A percentile compares a stretch with the other conserved stretches of the same genome.
phyloP scores from a whole-genome alignment of 345 rosid genomes.

The Populus alba region DNA sequence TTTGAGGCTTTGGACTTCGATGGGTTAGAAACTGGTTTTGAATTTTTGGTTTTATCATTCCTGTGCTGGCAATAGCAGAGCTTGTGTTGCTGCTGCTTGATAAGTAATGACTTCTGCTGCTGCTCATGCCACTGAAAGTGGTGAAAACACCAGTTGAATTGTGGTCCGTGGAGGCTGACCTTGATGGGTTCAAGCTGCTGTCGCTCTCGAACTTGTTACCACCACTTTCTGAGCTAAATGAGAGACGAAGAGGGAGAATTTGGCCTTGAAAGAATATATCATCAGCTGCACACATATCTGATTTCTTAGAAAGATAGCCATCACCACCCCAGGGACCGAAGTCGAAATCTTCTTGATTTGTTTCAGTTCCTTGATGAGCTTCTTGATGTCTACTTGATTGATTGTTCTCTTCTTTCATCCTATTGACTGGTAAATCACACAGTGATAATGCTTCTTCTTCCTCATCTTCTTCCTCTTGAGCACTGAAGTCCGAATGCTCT shows the following conservation, averaged over 20 bases:
- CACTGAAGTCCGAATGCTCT: slow-evolving; percentile 6
- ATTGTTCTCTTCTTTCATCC: slow-evolving; percentile 19
- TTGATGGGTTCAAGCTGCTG: slow-evolving; percentile 19
- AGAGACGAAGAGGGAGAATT: slow-evolving; percentile 62
- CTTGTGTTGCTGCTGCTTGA: slow-evolving; percentile 17
- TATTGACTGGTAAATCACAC: slow-evolving; percentile 57
- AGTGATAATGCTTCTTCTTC: slow-evolving; percentile 73
- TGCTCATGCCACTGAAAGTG: slow-evolving; percentile 46
- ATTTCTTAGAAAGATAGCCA: slow-evolving; percentile 35
- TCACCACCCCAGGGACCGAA: slow-evolving; percentile 40
- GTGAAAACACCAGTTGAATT: slow-evolving; percentile 22
- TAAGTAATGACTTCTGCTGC: slow-evolving; percentile 36
- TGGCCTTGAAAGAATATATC: slow-evolving; percentile 71
- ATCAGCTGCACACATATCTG: slow-evolving; percentile 72
- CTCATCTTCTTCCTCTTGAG: background rate
- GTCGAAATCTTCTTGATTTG: slow-evolving; percentile 48
- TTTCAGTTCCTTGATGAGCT: slow-evolving; percentile 18
- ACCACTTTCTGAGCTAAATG: slow-evolving; percentile 52
- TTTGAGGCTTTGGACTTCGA: slow-evolving; percentile 81
- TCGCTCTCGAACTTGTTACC: slow-evolving; percentile 2
- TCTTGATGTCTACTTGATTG: slow-evolving; percentile 7
- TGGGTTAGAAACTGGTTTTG: slow-evolving; percentile 47
- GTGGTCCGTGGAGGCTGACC: slow-evolving; percentile 61
- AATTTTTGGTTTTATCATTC: slow-evolving; percentile 32
- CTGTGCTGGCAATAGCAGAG: background rate